Percentiles rank a stretch among this genome's conserved stretches.
Evolutionary conservation across 2,329 filamentous ascomycete species (phyloP).

Genomic region (Lachnellula occidentalis): DNA sequence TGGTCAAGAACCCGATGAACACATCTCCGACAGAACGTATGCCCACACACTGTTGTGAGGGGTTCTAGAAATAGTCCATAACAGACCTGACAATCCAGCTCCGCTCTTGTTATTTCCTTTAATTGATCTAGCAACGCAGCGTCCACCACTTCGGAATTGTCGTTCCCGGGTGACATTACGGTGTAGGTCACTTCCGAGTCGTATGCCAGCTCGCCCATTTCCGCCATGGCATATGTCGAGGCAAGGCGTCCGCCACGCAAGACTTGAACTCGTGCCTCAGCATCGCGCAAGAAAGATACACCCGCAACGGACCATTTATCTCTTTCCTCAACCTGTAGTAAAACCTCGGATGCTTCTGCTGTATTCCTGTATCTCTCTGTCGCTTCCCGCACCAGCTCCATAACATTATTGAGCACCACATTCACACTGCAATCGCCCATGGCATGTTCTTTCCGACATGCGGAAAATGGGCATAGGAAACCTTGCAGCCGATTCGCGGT

Average conservation of each 20-base stretch:
- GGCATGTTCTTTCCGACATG: slow-evolving; percentile 67
- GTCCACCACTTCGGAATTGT: slow-evolving; percentile 36
- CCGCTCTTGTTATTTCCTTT: slow-evolving; percentile 56
- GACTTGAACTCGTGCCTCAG: slow-evolving; percentile 32
- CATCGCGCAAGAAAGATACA: slow-evolving; percentile 36
- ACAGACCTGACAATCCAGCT: slow-evolving; percentile 86
- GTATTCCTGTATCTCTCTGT: slow-evolving; percentile 39
- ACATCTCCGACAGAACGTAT: slow-evolving; percentile 82
- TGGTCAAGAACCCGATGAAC: slow-evolving; percentile 72
- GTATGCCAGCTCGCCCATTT: slow-evolving; percentile 53
- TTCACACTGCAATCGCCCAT: slow-evolving; percentile 71
- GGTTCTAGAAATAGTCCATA: slow-evolving; percentile 78
- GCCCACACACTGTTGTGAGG: slow-evolving; percentile 78
- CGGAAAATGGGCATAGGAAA: slow-evolving; percentile 66
- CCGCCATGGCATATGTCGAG: slow-evolving; percentile 61
- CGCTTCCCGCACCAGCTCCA: slow-evolving; percentile 52
- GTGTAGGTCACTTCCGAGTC: slow-evolving; percentile 51
- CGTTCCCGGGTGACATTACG: slow-evolving; percentile 22
- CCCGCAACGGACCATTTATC: slow-evolving; percentile 39
- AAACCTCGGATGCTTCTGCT: slow-evolving; percentile 33
- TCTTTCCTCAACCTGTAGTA: slow-evolving; percentile 36
- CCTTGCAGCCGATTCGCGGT: slow-evolving; percentile 60
- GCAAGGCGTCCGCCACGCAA: slow-evolving; percentile 54
- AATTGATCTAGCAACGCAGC: slow-evolving; percentile 48
- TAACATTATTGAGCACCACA: slow-evolving; percentile 68